phyloP scores from a whole-genome alignment of 495 filamentous ascomycete genomes.

The Lophiostoma macrostomum region DNA sequence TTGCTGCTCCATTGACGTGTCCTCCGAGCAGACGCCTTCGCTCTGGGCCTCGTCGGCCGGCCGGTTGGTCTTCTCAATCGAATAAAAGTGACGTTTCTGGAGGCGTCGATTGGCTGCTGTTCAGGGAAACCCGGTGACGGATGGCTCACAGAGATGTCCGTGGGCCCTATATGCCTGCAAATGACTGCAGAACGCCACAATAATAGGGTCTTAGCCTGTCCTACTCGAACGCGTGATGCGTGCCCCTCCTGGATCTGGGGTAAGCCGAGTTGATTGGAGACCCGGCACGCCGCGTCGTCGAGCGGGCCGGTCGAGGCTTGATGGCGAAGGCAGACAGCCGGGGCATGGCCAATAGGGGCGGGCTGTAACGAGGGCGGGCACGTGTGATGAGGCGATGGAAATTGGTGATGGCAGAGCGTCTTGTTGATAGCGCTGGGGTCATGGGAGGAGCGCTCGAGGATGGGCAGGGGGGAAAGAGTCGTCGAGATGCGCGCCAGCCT shows the following conservation, averaged over 20 bases:
- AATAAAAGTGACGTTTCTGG: background rate
- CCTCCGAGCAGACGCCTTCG: too few species aligned
- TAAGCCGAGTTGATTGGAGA: background rate
- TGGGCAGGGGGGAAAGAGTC: background rate
- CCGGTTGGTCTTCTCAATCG: background rate
- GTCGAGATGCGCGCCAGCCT: too few species aligned
- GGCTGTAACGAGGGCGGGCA: background rate
- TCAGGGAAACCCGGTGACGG: background rate
- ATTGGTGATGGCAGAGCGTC: background rate
- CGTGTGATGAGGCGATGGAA: background rate
- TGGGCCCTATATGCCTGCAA: background rate
- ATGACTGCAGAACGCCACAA: constrained; percentile 4
- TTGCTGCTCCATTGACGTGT: too few species aligned
- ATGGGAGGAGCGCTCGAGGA: background rate
- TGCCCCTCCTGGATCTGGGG: background rate
- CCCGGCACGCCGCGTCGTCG: background rate
- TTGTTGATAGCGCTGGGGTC: too few species aligned
- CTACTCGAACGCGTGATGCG: constrained; percentile 7
- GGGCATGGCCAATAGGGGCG: background rate
- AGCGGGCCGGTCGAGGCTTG: background rate
- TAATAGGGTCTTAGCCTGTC: constrained; percentile 4
- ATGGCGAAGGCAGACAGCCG: background rate
- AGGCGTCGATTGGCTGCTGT: background rate
- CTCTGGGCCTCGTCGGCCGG: too few species aligned
- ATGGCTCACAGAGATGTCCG: background rate